Evolutionary conservation across 176 grass and related monocot genomes (phyloP).

Genomic region (Eremochloa ophiuroides): DNA sequence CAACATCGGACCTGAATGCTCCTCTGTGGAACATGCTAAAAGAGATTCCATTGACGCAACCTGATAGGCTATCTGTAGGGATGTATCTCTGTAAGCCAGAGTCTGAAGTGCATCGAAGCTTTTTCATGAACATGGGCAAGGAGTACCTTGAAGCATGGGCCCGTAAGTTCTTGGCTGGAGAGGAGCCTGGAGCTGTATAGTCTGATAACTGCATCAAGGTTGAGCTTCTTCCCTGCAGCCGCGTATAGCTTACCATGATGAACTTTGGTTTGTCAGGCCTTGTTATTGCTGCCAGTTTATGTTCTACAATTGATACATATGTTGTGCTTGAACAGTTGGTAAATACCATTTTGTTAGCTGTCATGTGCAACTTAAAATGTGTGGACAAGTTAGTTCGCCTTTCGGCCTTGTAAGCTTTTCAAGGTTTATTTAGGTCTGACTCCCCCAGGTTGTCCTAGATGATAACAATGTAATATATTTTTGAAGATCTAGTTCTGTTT

Average conservation of each 20-base stretch:
- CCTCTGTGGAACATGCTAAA: slow-evolving; percentile 50
- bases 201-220: neutral
- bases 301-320: neutral
- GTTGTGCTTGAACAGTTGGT: slow-evolving; percentile 5
- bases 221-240: neutral
- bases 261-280: neutral
- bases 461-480: neutral
- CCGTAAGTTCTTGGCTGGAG: slow-evolving; percentile 38
- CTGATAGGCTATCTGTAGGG: slow-evolving; percentile 45
- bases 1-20: slow-evolving; percentile 42
- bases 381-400: neutral
- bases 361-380: slow-evolving; percentile 7
- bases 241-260: neutral
- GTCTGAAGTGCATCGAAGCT: slow-evolving; percentile 41
- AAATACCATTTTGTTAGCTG: slow-evolving; percentile 25
- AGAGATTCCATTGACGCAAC: slow-evolving; percentile 38
- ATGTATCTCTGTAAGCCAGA: slow-evolving; percentile 43
- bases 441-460: neutral
- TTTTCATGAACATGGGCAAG: slow-evolving; percentile 55
- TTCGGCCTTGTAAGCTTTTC: neutral
- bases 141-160: slow-evolving; percentile 54
- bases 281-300: neutral
- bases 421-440: neutral
- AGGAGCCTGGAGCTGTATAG: slow-evolving; percentile 29
- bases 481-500: neutral